phyloP scores from a whole-genome alignment of 2,329 filamentous ascomycete genomes.

The Alternaria sp. region DNA sequence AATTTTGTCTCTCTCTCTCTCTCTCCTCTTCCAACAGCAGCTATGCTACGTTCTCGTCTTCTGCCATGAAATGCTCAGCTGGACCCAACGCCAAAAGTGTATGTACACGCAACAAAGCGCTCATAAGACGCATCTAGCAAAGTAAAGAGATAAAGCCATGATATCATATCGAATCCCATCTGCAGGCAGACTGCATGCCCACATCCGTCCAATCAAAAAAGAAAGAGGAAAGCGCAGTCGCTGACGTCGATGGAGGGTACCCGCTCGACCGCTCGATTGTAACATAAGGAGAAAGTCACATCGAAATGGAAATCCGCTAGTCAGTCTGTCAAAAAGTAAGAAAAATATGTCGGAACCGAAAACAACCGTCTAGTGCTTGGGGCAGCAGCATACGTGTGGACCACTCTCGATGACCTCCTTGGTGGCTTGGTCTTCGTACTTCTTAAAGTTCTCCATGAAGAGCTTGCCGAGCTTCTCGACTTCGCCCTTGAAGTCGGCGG shows the following conservation, averaged over 20 bases:
- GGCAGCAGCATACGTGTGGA: conserved; percentile 51
- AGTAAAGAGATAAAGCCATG: too few species aligned
- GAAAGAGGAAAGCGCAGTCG: not conserved
- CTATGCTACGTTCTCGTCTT: not conserved
- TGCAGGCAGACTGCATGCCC: not conserved
- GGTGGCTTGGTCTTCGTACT: conserved; percentile 81
- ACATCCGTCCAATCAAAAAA: not conserved
- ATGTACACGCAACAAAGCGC: not conserved
- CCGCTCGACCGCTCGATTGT: not conserved
- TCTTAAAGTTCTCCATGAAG: conserved; percentile 97
- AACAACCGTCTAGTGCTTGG: conserved; percentile 33
- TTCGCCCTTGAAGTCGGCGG: conserved; percentile 81
- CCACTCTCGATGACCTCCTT: conserved; percentile 55
- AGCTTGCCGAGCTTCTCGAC: conserved; percentile 88
- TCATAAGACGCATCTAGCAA: not conserved
- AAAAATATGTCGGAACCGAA: not conserved
- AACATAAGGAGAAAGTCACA: not conserved
- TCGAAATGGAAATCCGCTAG: not conserved
- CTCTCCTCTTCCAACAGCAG: not conserved
- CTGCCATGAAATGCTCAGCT: not conserved
- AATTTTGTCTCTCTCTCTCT: not conserved
- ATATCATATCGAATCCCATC: not conserved
- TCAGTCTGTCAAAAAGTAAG: conserved; percentile 1
- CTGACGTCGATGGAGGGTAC: not conserved
- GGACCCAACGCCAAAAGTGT: not conserved